Evolutionary conservation across 352 stramenopile genomes (phyloP).

Genomic region (Globisporangium lucens): DNA sequence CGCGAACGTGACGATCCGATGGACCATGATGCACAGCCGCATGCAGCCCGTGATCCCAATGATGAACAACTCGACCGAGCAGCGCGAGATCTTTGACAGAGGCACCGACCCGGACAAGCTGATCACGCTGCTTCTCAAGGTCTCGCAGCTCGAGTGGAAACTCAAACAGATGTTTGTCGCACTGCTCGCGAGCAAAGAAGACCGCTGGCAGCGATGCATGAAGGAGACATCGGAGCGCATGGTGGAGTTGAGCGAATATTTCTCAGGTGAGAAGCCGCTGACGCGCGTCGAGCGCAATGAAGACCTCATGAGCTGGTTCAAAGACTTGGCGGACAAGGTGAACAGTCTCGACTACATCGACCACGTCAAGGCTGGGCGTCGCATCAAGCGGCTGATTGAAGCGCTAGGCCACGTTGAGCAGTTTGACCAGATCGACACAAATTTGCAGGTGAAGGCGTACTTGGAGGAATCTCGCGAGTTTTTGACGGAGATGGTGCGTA

Average conservation of each 20-base stretch:
- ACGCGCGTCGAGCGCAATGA: constrained; percentile 93
- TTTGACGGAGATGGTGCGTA: constrained; percentile 94
- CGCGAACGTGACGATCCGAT: constrained; percentile 92
- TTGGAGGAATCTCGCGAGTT: constrained; percentile 90
- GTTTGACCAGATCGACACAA: constrained; percentile 95
- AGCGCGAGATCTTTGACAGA: constrained; percentile 81
- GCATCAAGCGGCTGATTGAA: constrained; percentile 93
- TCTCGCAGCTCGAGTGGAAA: constrained; percentile 93
- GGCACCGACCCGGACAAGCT: constrained; percentile 81
- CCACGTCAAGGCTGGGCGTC: constrained; percentile 91
- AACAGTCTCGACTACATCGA: constrained; percentile 88
- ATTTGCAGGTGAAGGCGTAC: constrained; percentile 94
- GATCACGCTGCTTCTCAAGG: constrained; percentile 92
- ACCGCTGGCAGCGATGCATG: constrained; percentile 90
- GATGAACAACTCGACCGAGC: constrained; percentile 82
- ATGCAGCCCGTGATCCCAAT: constrained; percentile 84
- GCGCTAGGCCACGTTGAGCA: constrained; percentile 94
- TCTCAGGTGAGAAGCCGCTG: constrained; percentile 91
- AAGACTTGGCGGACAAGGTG: constrained; percentile 89
- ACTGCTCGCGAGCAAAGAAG: constrained; percentile 89
- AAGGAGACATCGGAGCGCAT: constrained; percentile 89
- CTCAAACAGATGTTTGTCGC: constrained; percentile 92
- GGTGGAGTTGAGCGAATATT: constrained; percentile 92
- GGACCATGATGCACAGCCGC: constrained; percentile 93
- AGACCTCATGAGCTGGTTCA: constrained; percentile 93